A percentile compares a stretch with the other conserved stretches of the same genome.
phyloP scores from a whole-genome alignment of 441 rosid species.

The Rhodomyrtus psidioides region DNA sequence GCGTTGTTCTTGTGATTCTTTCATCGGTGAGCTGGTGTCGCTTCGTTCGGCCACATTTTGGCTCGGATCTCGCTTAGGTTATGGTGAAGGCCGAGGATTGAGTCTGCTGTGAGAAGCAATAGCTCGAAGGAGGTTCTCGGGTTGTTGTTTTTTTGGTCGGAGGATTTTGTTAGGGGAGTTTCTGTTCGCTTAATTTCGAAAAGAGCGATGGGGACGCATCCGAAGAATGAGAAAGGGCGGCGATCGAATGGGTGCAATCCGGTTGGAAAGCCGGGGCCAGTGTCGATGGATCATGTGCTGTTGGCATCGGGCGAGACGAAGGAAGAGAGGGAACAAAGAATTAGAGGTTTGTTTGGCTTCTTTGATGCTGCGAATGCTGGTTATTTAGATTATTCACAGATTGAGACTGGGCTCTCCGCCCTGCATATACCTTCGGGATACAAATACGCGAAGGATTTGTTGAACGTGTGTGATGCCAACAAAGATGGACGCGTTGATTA shows the following conservation, averaged over 20 bases:
- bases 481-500: slow-evolving; percentile 86
- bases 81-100: neutral
- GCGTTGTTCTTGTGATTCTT: neutral
- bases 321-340: slow-evolving; percentile 77
- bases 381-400: slow-evolving; percentile 69
- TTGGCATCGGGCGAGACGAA: slow-evolving; percentile 75
- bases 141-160: neutral
- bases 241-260: slow-evolving; percentile 23
- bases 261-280: slow-evolving; percentile 47
- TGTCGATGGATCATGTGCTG: slow-evolving; percentile 81
- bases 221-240: neutral
- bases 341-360: slow-evolving; percentile 69
- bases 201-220: neutral
- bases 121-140: neutral
- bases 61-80: neutral
- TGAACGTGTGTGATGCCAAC: slow-evolving; percentile 82
- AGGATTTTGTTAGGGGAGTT: neutral
- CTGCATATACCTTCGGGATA: slow-evolving; percentile 80
- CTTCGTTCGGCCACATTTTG: neutral
- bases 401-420: slow-evolving; percentile 76
- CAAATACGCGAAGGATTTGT: slow-evolving; percentile 83
- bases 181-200: neutral
- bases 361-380: slow-evolving; percentile 63
- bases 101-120: neutral
- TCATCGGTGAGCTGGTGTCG: neutral